Percentiles rank a stretch among this genome's conserved stretches.
Evolutionary conservation across 2,329 filamentous ascomycete genomes (phyloP).

Genomic region (Hawksworthiomyces lignivorus): DNA sequence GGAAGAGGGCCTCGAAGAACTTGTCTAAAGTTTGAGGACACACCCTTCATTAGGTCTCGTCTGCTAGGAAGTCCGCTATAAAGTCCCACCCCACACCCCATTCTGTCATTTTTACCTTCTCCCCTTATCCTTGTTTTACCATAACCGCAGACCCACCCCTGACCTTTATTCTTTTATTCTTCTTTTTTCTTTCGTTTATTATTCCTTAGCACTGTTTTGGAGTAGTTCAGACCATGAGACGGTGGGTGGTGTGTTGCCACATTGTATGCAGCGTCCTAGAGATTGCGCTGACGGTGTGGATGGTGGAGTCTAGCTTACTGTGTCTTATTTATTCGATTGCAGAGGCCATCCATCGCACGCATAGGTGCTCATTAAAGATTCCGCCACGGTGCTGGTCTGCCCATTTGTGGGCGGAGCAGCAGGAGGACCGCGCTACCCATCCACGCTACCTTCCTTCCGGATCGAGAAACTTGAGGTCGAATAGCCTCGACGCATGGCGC

Average conservation of each 20-base stretch:
- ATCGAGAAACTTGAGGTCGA: too few species aligned
- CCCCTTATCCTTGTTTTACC: conserved; percentile 6
- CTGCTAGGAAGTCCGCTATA: conserved; percentile 4
- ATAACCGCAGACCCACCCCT: conserved; percentile 1
- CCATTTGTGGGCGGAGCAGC: too few species aligned
- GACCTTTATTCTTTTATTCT: neutral
- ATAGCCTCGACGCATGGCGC: conserved; percentile 6
- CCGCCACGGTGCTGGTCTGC: too few species aligned
- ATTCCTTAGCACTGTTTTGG: neutral
- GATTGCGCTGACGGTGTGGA: conserved; percentile 3
- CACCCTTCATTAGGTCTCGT: conserved; percentile 1
- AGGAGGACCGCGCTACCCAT: too few species aligned
- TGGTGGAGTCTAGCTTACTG: conserved; percentile 5
- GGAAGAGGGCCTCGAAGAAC: neutral
- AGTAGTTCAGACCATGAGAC: too few species aligned
- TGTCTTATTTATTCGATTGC: too few species aligned
- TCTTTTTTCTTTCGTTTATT: neutral
- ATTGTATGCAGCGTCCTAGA: neutral
- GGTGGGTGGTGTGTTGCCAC: too few species aligned
- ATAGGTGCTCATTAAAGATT: too few species aligned
- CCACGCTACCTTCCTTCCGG: too few species aligned
- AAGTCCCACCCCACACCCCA: conserved; percentile 9
- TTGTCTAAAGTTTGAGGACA: conserved; percentile 3
- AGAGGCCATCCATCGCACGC: too few species aligned
- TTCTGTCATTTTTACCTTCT: neutral